Conservation (phyloP, 768 basidiomycete species). For the Amanita jacksonii region DNA sequence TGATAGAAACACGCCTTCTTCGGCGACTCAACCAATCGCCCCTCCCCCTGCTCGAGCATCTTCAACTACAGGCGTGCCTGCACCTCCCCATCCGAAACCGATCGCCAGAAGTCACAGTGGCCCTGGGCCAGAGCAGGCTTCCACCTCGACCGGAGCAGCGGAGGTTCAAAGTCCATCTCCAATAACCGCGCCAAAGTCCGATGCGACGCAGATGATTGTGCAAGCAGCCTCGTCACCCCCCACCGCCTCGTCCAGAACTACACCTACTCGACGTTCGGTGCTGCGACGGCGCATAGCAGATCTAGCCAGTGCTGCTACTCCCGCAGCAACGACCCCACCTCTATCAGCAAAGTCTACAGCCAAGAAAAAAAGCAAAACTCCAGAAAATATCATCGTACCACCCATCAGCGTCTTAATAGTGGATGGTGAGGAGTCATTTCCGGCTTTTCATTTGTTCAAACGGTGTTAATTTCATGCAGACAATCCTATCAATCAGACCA, state of each 20-base stretch:
- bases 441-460: conserved; percentile 10
- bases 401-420: conserved; percentile 98
- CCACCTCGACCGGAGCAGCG: conserved; percentile 3
- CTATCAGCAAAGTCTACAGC: conserved; percentile 21
- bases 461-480: conserved; percentile 37
- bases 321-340: conserved; percentile 18
- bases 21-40: not conserved
- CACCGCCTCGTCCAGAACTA: not conserved
- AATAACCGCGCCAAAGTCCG: not conserved
- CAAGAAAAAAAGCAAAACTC: conserved; percentile 41
- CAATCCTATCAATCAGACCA: conserved; percentile 97
- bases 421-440: conserved; percentile 56
- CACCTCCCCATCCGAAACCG: not conserved
- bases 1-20: not conserved
- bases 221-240: conserved; percentile 3
- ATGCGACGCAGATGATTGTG: not conserved
- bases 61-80: conserved; percentile 3
- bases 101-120: conserved; percentile 7
- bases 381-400: conserved; percentile 74
- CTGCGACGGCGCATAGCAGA: not conserved
- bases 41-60: conserved; percentile 2
- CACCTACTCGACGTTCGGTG: conserved; percentile 3
- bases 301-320: not conserved
- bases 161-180: conserved; percentile 1
- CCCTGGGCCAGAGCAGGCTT: conserved; percentile 7